phyloP scores from a whole-genome alignment of 345 rosid genomes.

The Erodium maritimum region DNA sequence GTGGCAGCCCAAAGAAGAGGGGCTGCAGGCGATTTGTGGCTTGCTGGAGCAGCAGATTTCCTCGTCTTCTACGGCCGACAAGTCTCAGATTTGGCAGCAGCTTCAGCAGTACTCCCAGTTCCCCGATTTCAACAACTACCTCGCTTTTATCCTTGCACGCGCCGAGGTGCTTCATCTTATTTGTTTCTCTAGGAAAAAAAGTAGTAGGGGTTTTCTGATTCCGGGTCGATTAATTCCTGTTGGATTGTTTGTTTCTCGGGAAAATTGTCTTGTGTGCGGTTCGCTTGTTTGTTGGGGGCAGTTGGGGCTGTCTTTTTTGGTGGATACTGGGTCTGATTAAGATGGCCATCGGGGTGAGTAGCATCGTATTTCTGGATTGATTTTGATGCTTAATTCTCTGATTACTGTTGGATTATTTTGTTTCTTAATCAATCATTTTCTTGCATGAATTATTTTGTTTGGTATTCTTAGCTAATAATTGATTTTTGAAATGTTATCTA shows the following conservation, averaged over 20 bases:
- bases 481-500: too few relatives aligned
- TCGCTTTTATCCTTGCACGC: conserved; percentile 78
- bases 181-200: conserved; percentile 5
- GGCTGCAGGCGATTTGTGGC: conserved; percentile 70
- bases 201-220: too few relatives aligned
- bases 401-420: background rate
- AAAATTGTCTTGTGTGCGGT: background rate
- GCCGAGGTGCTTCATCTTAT: conserved; percentile 41
- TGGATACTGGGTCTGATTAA: too few relatives aligned
- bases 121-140: conserved; percentile 97
- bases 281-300: background rate
- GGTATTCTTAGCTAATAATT: background rate
- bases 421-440: too few relatives aligned
- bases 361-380: background rate
- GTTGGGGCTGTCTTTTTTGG: too few relatives aligned
- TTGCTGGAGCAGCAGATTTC: conserved; percentile 84
- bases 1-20: conserved; percentile 90
- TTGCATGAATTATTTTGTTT: background rate
- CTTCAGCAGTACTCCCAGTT: conserved; percentile 81
- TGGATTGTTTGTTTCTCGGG: background rate
- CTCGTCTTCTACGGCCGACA: conserved; percentile 65
- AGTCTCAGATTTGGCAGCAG: conserved; percentile 91
- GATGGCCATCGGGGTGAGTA: background rate
- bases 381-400: background rate
- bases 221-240: background rate